A percentile compares a stretch with the other conserved stretches of the same genome.
Conservation (phyloP, 2,329 filamentous ascomycete genomes). For the Fusarium chlamydosporum region DNA sequence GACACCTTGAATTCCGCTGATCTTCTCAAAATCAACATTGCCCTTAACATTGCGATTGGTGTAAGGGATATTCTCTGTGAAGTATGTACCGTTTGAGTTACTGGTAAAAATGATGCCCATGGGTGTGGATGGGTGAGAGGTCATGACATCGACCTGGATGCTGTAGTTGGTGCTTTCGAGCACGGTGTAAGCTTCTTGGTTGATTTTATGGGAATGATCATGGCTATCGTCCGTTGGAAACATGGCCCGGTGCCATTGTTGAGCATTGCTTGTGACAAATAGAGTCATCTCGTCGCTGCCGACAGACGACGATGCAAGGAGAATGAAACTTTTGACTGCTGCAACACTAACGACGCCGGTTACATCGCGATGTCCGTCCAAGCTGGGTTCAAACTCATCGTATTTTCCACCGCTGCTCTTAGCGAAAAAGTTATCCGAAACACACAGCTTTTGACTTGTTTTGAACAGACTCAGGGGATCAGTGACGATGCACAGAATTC, state of each 20-base stretch:
- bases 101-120: constrained; percentile 95
- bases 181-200: constrained; percentile 91
- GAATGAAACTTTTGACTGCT: constrained; percentile 85
- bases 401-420: constrained; percentile 60
- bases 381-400: constrained; percentile 79
- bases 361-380: constrained; percentile 81
- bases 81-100: constrained; percentile 97
- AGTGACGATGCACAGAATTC: constrained; percentile 84
- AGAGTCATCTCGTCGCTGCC: constrained; percentile 92
- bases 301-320: constrained; percentile 84
- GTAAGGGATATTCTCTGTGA: constrained; percentile 90
- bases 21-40: constrained; percentile 94
- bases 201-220: constrained; percentile 76
- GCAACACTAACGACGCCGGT: constrained; percentile 86
- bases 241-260: constrained; percentile 90
- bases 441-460: constrained; percentile 81
- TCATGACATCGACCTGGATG: constrained; percentile 95
- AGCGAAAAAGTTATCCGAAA: constrained; percentile 88
- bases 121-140: constrained; percentile 71
- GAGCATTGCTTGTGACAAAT: constrained; percentile 87
- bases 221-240: constrained; percentile 83
- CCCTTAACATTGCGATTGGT: constrained; percentile 86
- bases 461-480: constrained; percentile 79
- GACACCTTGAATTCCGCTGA: constrained; percentile 91
- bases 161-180: constrained; percentile 98